Evolutionary conservation across 2,329 filamentous ascomycete genomes (phyloP), one percentile per base, ranked within the genome.

Genomic region (Lachnellula subtilissima): DNA sequence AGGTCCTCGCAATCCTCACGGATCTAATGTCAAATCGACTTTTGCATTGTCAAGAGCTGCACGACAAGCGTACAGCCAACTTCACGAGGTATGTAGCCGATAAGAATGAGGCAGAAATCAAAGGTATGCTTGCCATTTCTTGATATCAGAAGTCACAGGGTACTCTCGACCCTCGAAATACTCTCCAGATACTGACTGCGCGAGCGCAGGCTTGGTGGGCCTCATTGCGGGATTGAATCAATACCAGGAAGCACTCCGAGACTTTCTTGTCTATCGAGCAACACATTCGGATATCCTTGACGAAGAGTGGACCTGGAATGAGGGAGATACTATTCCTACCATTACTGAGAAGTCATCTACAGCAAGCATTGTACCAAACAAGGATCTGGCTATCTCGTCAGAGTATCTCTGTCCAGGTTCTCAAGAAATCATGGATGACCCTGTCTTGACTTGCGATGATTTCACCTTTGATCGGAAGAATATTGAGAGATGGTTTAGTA

Each of bases 381-480:
- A 7, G 19, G 23, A 47, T 4, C 17, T 36, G 22, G 35, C 37
- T 7, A 45, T 45, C 7, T 39, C 50, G 15, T 6, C 19, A n/a
- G 14, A 42, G 19, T 45, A 43, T 45, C 36, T 52, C 5, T 52
- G 50, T 25, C 37, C 50, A 35, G 39, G 45, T 6, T 52, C 50
- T 11, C n/a, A 45, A 14, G 50, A 52, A 28, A 15, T 52, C 14
- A 52, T 52, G 50, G 39, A 52, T 8, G 50, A 52, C 39, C 50
- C 50, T 14, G 50, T 52, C 14, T 28, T 23, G 11, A 52, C 50
- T 12, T 52, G 37, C 22, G 50, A 52, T 23, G 50, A 37, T 11
- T 52, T 52, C 25, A 43, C 50, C 8, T 52, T 43, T 45, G 50
- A 52, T 9, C 39, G 50, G n/a, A 52, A 52, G 17, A 52, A 52